Evolutionary conservation across 495 filamentous ascomycete genomes (phyloP).

Genomic region (Cercophora newfieldiana): DNA sequence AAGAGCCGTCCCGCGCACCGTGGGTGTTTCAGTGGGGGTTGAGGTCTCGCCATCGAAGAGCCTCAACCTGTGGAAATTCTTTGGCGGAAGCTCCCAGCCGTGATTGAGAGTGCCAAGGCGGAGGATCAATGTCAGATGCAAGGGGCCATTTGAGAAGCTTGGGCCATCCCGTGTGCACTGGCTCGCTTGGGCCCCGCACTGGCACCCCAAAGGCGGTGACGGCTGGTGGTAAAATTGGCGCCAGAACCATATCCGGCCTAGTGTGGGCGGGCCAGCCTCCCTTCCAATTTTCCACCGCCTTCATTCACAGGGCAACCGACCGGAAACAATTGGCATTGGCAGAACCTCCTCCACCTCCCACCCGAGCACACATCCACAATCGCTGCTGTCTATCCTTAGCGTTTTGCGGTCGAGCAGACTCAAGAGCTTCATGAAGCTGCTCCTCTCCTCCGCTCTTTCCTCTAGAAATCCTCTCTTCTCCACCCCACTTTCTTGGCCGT

Average conservation of each 20-base stretch:
- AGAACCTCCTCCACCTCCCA: neutral
- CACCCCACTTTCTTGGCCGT: neutral
- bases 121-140: neutral
- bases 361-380: neutral
- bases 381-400: neutral
- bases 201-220: constrained; percentile 20
- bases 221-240: constrained; percentile 10
- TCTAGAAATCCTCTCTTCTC: neutral
- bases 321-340: constrained; percentile 13
- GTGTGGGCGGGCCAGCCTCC: constrained; percentile 32
- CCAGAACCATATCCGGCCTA: constrained; percentile 19
- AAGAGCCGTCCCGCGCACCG: too few species aligned
- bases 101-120: neutral
- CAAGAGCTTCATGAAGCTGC: constrained; percentile 15
- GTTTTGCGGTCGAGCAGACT: neutral
- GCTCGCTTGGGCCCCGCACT: neutral
- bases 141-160: neutral
- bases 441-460: neutral
- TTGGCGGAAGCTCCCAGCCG: neutral
- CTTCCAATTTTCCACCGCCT: constrained; percentile 24
- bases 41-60: neutral
- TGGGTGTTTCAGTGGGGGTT: neutral
- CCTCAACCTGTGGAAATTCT: neutral
- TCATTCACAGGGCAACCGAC: constrained; percentile 34
- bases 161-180: neutral